Percentiles rank a stretch among this genome's conserved stretches.
Conservation (phyloP, 2,329 filamentous ascomycete genomes). For the Aureobasidium pullulans region DNA sequence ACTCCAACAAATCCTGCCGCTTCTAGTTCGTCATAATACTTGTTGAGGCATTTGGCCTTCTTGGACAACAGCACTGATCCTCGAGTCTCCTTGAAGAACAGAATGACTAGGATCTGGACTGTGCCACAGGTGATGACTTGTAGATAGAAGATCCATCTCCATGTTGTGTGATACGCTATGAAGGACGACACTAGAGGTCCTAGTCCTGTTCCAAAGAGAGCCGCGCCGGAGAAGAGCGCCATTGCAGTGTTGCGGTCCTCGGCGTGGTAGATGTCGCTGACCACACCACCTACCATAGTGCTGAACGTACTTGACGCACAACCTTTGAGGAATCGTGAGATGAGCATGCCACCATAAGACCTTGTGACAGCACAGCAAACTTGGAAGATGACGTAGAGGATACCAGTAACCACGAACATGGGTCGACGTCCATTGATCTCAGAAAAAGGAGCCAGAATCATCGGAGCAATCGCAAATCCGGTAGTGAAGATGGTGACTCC, state of each 20-base stretch:
- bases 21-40: constrained; percentile 72
- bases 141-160: constrained; percentile 85
- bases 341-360: constrained; percentile 63
- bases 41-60: constrained; percentile 67
- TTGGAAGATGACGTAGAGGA: constrained; percentile 65
- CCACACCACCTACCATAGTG: constrained; percentile 86
- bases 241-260: constrained; percentile 79
- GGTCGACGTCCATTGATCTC: constrained; percentile 83
- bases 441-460: constrained; percentile 80
- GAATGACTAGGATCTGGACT: constrained; percentile 55
- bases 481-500: constrained; percentile 77
- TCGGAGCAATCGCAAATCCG: constrained; percentile 76
- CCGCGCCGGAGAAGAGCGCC: constrained; percentile 76
- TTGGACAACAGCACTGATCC: constrained; percentile 70
- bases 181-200: constrained; percentile 68
- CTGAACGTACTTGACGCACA: constrained; percentile 73
- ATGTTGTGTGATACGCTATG: constrained; percentile 48
- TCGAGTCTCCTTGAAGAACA: constrained; percentile 75
- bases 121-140: constrained; percentile 64
- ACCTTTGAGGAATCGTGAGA: constrained; percentile 69
- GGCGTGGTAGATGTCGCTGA: constrained; percentile 76
- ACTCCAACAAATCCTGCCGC: constrained; percentile 52
- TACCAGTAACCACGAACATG: constrained; percentile 67
- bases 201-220: constrained; percentile 69
- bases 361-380: constrained; percentile 65